Evolutionary conservation across 1,284 basidiomycete genomes (phyloP).

Genomic region (Cryptococcus sp.): DNA sequence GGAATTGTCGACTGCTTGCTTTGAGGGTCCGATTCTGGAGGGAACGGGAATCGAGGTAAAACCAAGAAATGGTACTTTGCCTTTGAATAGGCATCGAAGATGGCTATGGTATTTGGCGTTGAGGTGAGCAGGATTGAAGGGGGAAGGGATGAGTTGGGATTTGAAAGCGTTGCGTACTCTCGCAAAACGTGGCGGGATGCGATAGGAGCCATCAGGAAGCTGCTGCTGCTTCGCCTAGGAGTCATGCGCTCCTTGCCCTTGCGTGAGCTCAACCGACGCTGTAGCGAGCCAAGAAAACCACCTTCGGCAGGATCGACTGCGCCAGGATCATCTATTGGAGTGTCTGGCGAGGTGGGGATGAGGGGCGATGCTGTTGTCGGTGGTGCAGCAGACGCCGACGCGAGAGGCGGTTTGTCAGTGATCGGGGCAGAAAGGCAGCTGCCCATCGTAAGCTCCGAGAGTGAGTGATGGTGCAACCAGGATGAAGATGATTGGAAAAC

Average conservation of each 20-base stretch:
- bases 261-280: not conserved
- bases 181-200: conserved; percentile 60
- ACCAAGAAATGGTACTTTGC: conserved; percentile 79
- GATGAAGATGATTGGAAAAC: no score
- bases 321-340: no score
- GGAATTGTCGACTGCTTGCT: conserved; percentile 18
- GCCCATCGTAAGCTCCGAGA: conserved; percentile 8
- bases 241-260: not conserved
- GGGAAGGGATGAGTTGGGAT: conserved; percentile 61
- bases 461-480: not conserved
- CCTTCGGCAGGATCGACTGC: no score
- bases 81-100: conserved; percentile 86
- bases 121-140: conserved; percentile 65
- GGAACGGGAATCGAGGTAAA: conserved; percentile 62
- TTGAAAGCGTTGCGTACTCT: conserved; percentile 60
- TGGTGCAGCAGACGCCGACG: no score
- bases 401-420: not conserved
- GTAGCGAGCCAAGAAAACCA: no score
- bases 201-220: conserved; percentile 4
- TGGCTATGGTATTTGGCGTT: conserved; percentile 64
- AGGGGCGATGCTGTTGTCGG: no score
- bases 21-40: conserved; percentile 27
- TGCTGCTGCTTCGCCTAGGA: not conserved
- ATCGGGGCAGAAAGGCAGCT: conserved; percentile 10
- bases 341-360: no score